Conservation (phyloP, 192 early-diverging fungal species). For the Coemansia sp. region DNA sequence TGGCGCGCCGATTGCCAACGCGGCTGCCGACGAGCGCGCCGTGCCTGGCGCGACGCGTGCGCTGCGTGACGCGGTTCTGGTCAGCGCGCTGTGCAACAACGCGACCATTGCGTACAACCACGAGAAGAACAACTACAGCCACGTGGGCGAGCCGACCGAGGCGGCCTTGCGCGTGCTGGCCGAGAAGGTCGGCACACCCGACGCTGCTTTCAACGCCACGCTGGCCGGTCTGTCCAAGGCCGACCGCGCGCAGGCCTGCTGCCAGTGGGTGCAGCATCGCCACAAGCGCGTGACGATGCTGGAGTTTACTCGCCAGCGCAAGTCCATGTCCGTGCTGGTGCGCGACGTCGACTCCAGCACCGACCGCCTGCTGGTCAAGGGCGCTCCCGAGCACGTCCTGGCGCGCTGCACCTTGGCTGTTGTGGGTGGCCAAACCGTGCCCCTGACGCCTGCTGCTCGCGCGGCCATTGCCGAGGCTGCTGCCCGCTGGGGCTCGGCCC, state of each 20-base stretch:
- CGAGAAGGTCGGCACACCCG: slow-evolving; percentile 89
- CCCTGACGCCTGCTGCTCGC: slow-evolving; percentile 70
- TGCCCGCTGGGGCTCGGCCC: slow-evolving; percentile 71
- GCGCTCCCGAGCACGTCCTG: slow-evolving; percentile 91
- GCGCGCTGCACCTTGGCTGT: slow-evolving; percentile 75
- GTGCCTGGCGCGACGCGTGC: slow-evolving; percentile 75
- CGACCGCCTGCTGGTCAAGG: slow-evolving; percentile 82
- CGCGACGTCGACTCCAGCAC: slow-evolving; percentile 7
- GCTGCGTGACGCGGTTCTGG: slow-evolving; percentile 40
- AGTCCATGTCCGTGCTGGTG: slow-evolving; percentile 96
- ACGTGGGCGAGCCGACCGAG: slow-evolving; percentile 98
- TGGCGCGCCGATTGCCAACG: slow-evolving; percentile 54
- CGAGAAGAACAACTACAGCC: slow-evolving; percentile 65
- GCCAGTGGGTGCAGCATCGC: slow-evolving; percentile 70
- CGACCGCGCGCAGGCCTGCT: slow-evolving; percentile 70
- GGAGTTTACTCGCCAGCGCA: slow-evolving; percentile 97
- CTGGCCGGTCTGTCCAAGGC: slow-evolving; percentile 56
- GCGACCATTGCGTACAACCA: slow-evolving; percentile 82
- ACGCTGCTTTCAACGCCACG: slow-evolving; percentile 66
- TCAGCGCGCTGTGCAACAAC: slow-evolving; percentile 93
- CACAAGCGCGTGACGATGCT: slow-evolving; percentile 71
- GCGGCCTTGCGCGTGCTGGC: slow-evolving; percentile 93
- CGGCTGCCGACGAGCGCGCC: slow-evolving; percentile 61
- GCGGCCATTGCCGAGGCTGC: slow-evolving; percentile 68
- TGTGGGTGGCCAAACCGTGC: slow-evolving; percentile 50